Percentiles rank a stretch among this genome's conserved stretches.
Evolutionary conservation across 2,329 filamentous ascomycete genomes (phyloP).

Genomic region (Sporothrix schenckii): DNA sequence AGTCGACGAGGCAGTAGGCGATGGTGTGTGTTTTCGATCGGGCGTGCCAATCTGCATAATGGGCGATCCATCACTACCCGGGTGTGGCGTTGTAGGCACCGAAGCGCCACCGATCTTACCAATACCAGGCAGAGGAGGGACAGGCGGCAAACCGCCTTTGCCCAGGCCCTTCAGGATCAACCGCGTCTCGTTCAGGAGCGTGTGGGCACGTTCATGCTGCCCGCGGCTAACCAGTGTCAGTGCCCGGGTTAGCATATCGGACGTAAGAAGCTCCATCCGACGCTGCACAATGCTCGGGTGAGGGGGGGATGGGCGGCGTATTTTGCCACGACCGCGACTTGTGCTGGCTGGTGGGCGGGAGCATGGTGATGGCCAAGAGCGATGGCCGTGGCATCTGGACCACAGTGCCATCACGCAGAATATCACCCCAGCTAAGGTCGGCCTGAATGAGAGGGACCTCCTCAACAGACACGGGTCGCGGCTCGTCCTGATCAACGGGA

Average conservation of each 20-base stretch:
- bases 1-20: conserved; percentile 55
- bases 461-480: conserved; percentile 81
- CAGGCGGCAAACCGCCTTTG: conserved; percentile 89
- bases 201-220: conserved; percentile 91
- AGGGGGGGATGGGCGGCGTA: conserved; percentile 81
- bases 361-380: conserved; percentile 91
- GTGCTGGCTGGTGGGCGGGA: conserved; percentile 67
- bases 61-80: conserved; percentile 50
- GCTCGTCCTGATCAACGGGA: conserved; percentile 81
- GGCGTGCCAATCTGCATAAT: conserved; percentile 50
- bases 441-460: conserved; percentile 95
- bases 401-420: conserved; percentile 82
- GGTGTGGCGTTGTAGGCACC: conserved; percentile 55
- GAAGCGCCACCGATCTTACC: conserved; percentile 47
- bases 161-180: conserved; percentile 94
- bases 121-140: conserved; percentile 64
- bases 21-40: conserved; percentile 60
- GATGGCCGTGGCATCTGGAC: conserved; percentile 88
- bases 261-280: conserved; percentile 95
- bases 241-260: conserved; percentile 94
- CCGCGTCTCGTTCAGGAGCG: conserved; percentile 87
- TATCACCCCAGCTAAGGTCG: conserved; percentile 90
- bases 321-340: conserved; percentile 67
- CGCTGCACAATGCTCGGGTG: conserved; percentile 94
- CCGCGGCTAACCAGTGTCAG: conserved; percentile 87